A percentile compares a stretch with the other conserved stretches of the same genome.
These are phyloP conservation scores for Collybiopsis confluens DNA, from an alignment of 768 basidiomycete species.

Conservation along the genomic window DNA sequence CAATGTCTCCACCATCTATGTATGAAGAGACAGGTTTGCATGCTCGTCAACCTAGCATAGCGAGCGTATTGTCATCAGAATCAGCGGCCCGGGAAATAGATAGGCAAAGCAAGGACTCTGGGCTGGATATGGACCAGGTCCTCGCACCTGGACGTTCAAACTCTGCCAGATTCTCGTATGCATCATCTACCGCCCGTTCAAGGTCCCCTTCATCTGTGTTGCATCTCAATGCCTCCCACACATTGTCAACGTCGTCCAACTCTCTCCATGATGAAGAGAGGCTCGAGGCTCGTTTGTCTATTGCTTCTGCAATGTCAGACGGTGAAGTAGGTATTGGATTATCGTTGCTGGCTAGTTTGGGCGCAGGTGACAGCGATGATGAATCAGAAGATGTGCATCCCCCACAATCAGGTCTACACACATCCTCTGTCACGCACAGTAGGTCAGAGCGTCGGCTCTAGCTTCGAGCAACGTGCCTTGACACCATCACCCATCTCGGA, in stretches of 20 bases:
- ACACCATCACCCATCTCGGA: conserved; percentile 1
- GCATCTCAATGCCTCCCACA: neutral
- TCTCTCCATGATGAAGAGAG: neutral
- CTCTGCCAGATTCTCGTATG: neutral
- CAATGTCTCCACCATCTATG: conserved; percentile 7
- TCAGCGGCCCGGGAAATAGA: neutral
- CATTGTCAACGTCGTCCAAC: neutral
- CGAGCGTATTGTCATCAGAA: neutral
- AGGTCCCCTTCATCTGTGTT: conserved; percentile 1
- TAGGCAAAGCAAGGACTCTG: neutral
- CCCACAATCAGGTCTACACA: neutral
- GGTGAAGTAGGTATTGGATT: conserved; percentile 68
- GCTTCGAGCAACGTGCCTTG: neutral
- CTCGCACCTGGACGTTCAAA: neutral
- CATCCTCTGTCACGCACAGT: neutral
- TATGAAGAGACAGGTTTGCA: neutral
- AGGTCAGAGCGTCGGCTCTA: neutral
- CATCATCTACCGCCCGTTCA: conserved; percentile 1
- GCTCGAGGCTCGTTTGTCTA: conserved; percentile 7
- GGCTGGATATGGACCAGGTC: neutral
- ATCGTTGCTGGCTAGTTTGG: conserved; percentile 39
- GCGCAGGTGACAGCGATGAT: conserved; percentile 12
- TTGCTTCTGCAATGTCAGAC: conserved; percentile 43
- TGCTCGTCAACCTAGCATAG: conserved; percentile 1
- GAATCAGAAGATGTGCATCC: conserved; percentile 6